Evolutionary conservation across 345 rosid species (phyloP), one percentile per base, ranked within the genome.

Genomic region (Melaleuca quinquenervia): DNA sequence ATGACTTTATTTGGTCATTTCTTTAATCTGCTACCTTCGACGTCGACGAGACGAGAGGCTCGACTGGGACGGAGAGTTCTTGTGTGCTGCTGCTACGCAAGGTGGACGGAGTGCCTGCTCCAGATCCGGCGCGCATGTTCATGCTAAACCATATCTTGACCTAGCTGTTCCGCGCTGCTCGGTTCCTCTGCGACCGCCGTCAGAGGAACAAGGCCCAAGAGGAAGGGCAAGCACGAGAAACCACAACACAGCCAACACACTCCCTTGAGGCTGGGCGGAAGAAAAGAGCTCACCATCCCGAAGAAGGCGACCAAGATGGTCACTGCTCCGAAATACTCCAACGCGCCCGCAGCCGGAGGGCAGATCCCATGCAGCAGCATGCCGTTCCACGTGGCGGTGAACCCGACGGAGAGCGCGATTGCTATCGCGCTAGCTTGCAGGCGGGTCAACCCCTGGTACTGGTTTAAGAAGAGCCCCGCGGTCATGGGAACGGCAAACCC

Each of bases 1-100:
- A 4, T 20, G 24, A 7, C 56, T 10, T 7, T 0, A 0, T 13
- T 11, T 2, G 3, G 2, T 53, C 56, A 0, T 21, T 20, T n/a
- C 24, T 11, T 3, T 11, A 13, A 50, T 50, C 51, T 13, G 50
- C 11, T 8, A 11, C 11, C 50, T 11, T 8, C 50, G 11, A 49
- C 50, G 50, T 11, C 50, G 50, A 7, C 50, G 51, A 50, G 51
- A 11, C 52, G 52, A 50, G 52, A 50, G 52, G 52, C 52, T 50
- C 14, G 15, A 50, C 15, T 50, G 52, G 14, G 14, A 50, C 18
- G 52, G 6, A 14, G 18, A 14, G 14, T 50, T 11, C 11, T 50
- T 2, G 15, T 12, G 13, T 11, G 52, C 14, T 14, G 52, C 52
- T 14, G 52, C 52, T 11, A 50, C 11, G 52, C 14, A 50, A 11